Evolutionary conservation across 2,329 filamentous ascomycete species (phyloP), one percentile per base, ranked within the genome.

Genomic region (Cryphonectria carpinicola): DNA sequence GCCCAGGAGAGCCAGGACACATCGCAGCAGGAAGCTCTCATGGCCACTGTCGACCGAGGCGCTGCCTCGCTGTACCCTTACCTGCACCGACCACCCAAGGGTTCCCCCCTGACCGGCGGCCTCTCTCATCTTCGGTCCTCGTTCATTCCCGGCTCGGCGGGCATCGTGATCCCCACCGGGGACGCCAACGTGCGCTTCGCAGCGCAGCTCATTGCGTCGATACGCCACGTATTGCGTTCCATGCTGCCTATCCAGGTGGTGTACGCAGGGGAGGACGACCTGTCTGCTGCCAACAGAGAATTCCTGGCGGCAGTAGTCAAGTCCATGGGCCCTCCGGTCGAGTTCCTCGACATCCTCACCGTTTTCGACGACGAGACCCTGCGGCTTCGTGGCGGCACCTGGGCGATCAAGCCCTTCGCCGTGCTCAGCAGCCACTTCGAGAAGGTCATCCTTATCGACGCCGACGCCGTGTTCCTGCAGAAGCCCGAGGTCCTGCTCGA

Each of bases 361-460:
- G 76, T 81, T 0, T 81, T 82, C 6, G 74, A 80, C 43, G 80
- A 82, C 28, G 52, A 65, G 0, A 76, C 75, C 0, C 46, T 81
- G 22, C 75, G 75, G 0, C 74, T 82, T 0, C 74, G 71, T 11
- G 56, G 76, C 17, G 79, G 79, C 1, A 78, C 78, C 1, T 83
- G 81, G 81, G 82, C 82, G 3, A 80, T 82, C 63, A 83, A 84
- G 63, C 76, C 81, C 1, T 83, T 84, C 28, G 82, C 81, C 4
- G 76, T 76, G 0, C 73, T 83, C 14, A 80, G 79, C 2, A 80
- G 78, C 19, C 72, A 67, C 0, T 83, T 79, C 63, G 78, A 81
- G 22, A 74, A 82, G 41, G 79, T 82, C 0, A 78, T 83, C 19
- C 72, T 83, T 1, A 73, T 82, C 3, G 82, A 84, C 22, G 77